phyloP scores from a whole-genome alignment of 208 protist genomes.

The Vickermania ingenoplastis region DNA sequence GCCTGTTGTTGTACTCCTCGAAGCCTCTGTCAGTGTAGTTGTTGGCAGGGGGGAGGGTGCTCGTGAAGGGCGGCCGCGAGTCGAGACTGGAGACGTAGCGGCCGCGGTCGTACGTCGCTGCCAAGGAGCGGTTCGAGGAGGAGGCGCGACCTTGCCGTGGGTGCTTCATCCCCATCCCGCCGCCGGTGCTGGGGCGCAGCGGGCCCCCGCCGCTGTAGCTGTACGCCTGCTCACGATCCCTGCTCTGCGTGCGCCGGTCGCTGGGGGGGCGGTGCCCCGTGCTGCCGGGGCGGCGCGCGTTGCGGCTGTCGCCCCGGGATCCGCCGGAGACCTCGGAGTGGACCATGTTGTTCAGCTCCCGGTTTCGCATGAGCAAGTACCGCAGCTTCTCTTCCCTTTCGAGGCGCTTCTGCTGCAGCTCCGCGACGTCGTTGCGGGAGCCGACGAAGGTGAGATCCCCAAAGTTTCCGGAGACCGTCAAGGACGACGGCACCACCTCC shows the following conservation, averaged over 20 bases:
- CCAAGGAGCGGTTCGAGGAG: neutral
- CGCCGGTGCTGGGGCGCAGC: neutral
- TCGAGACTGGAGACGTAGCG: neutral
- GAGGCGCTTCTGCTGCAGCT: slow-evolving; percentile 29
- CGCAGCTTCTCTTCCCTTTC: slow-evolving; percentile 24
- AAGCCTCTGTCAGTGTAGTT: neutral
- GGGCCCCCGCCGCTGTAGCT: neutral
- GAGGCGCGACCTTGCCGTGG: neutral
- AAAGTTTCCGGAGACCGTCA: slow-evolving; percentile 20
- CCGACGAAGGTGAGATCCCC: slow-evolving; percentile 46
- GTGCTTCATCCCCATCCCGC: neutral
- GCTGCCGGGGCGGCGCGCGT: neutral
- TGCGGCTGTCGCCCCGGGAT: neutral
- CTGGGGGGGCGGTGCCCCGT: neutral
- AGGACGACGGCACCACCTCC: slow-evolving; percentile 21
- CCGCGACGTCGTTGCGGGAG: slow-evolving; percentile 9
- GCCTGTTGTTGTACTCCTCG: neutral
- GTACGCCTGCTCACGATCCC: neutral
- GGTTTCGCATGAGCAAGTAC: slow-evolving; percentile 31
- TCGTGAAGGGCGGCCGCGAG: neutral
- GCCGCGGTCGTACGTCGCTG: slow-evolving; percentile 1
- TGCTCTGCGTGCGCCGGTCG: neutral
- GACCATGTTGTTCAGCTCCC: slow-evolving; percentile 26
- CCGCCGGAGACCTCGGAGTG: slow-evolving; percentile 10
- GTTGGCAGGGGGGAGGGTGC: neutral